A percentile compares a stretch with the other conserved stretches of the same genome.
These are phyloP conservation scores for Salvia miltiorrhiza DNA, from an alignment of 257 asterid genomes.

Conservation along the genomic window DNA sequence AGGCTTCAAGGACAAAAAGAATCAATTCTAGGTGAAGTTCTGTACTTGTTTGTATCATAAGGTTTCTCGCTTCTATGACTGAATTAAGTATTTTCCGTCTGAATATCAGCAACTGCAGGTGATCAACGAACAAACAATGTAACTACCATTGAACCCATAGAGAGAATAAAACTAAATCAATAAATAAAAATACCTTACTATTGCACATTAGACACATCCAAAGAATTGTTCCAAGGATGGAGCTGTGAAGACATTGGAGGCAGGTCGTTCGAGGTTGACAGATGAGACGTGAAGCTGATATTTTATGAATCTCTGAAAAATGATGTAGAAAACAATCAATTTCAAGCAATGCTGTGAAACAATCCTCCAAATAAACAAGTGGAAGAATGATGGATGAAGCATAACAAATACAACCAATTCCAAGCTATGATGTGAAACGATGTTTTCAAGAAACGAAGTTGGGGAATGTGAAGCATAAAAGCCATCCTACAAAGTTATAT, in stretches of 20 bases:
- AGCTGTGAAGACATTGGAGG: conserved; percentile 56
- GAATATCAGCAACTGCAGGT: conserved; percentile 21
- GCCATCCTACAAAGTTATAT: neutral
- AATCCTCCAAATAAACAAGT: neutral
- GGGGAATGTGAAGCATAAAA: neutral
- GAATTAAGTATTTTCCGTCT: conserved; percentile 3
- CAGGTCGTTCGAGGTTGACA: conserved; percentile 55
- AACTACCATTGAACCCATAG: neutral
- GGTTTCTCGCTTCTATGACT: conserved; percentile 14
- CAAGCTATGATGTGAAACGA: neutral
- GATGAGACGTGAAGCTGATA: conserved; percentile 78
- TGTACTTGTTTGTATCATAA: conserved; percentile 15
- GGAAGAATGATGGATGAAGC: neutral
- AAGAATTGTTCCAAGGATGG: conserved; percentile 81
- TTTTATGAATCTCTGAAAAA: conserved; percentile 83
- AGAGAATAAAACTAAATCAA: neutral
- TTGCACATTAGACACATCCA: conserved; percentile 44
- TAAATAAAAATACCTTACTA: conserved; percentile 10
- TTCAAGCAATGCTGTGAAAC: neutral
- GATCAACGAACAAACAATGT: conserved; percentile 18
- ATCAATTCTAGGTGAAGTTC: conserved; percentile 18
- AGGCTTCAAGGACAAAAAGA: conserved; percentile 10
- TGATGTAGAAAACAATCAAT: neutral
- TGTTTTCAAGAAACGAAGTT: neutral
- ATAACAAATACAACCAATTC: neutral